Evolutionary conservation across 2,329 filamentous ascomycete species (phyloP).

Genomic region (Sclerotiophoma versabilis): DNA sequence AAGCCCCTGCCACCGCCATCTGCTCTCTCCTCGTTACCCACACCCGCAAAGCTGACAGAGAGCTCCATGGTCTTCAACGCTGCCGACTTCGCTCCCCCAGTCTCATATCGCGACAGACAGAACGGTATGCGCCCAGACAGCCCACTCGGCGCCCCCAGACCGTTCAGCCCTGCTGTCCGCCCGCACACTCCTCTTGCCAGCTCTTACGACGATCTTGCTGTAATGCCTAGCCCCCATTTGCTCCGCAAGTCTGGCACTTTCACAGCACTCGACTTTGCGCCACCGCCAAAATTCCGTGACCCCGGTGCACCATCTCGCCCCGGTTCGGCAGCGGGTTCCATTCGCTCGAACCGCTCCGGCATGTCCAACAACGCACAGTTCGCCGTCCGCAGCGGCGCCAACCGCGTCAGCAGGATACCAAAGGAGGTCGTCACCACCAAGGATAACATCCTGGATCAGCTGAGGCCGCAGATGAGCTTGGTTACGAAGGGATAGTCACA

Average conservation of each 20-base stretch:
- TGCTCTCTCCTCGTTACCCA: slow-evolving; percentile 78
- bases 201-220: slow-evolving; percentile 84
- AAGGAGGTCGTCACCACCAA: slow-evolving; percentile 81
- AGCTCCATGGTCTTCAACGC: slow-evolving; percentile 74
- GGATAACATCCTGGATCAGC: slow-evolving; percentile 67
- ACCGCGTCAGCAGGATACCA: slow-evolving; percentile 84
- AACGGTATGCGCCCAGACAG: slow-evolving; percentile 70
- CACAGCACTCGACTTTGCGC: slow-evolving; percentile 80
- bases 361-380: slow-evolving; percentile 73
- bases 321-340: slow-evolving; percentile 55
- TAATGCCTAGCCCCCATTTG: slow-evolving; percentile 83
- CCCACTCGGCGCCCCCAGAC: slow-evolving; percentile 63
- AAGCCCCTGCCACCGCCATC: slow-evolving; percentile 74
- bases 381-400: slow-evolving; percentile 81
- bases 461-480: slow-evolving; percentile 65
- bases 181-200: slow-evolving; percentile 80
- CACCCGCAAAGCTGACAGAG: slow-evolving; percentile 82
- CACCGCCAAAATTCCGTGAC: slow-evolving; percentile 73
- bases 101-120: slow-evolving; percentile 66
- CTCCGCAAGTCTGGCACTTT: slow-evolving; percentile 81
- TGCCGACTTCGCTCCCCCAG: slow-evolving; percentile 86
- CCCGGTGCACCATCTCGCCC: slow-evolving; percentile 40
- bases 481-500: slow-evolving; percentile 35
- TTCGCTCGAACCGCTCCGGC: slow-evolving; percentile 76
- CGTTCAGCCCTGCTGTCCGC: slow-evolving; percentile 77